These are phyloP conservation scores for Zea luxurians DNA, from an alignment of 176 grass and related monocot species.

Conservation along the genomic window DNA sequence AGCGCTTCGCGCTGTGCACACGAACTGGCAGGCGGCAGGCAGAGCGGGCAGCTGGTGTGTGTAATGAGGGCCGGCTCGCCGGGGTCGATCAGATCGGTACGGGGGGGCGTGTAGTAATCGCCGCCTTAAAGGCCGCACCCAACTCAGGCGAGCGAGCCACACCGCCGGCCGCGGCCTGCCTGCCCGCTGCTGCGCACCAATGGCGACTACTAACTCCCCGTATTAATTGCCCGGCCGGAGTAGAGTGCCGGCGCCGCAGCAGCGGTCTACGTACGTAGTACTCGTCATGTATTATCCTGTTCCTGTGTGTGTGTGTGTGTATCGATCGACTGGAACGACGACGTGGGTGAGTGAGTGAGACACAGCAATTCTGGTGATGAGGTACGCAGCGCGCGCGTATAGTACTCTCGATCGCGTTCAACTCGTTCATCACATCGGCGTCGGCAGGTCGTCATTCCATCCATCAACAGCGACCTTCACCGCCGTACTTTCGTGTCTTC, in stretches of 20 bases:
- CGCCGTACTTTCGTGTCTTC: no score
- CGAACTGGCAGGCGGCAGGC: background rate
- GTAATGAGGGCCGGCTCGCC: background rate
- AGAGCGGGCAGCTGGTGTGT: background rate
- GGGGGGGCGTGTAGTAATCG: background rate
- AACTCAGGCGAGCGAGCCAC: background rate
- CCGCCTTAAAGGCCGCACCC: conserved; percentile 39
- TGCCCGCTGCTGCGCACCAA: conserved; percentile 2
- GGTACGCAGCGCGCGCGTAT: background rate
- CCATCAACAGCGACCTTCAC: no score
- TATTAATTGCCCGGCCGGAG: conserved; percentile 14
- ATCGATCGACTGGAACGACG: background rate
- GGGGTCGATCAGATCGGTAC: background rate
- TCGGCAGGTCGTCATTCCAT: no score
- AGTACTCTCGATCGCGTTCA: background rate
- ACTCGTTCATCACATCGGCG: no score
- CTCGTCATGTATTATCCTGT: no score
- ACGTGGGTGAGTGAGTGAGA: background rate
- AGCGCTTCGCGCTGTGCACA: background rate
- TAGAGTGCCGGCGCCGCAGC: background rate
- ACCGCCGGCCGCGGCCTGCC: background rate
- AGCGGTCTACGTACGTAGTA: background rate
- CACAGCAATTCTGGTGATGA: background rate
- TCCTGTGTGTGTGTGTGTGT: no score
- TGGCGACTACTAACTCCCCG: conserved; percentile 29